phyloP scores from a whole-genome alignment of 306 rosid genomes.

The Cucumis cinereus region DNA sequence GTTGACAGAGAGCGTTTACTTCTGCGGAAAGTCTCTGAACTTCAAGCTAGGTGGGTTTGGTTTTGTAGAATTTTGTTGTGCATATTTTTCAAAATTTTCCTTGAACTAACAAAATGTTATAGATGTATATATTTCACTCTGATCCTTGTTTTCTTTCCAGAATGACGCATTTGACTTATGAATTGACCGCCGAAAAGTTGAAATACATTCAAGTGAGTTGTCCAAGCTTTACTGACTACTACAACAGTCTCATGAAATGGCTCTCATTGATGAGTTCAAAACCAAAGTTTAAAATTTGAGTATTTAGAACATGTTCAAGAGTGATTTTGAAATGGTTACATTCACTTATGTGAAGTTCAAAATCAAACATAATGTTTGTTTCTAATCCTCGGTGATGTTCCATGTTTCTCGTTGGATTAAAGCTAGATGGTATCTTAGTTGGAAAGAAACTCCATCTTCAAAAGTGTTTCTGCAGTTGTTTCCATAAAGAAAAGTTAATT shows the following conservation, averaged over 20 bases:
- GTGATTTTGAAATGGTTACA: not conserved
- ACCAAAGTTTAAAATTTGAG: not conserved
- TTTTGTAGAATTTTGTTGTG: constrained; percentile 4
- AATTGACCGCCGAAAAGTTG: constrained; percentile 66
- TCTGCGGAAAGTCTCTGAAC: constrained; percentile 63
- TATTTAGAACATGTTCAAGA: not conserved
- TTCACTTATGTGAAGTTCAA: not conserved
- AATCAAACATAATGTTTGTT: too few relatives aligned
- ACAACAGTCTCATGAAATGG: too few relatives aligned
- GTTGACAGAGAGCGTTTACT: constrained; percentile 72
- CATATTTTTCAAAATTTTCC: not conserved
- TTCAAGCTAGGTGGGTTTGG: constrained; percentile 63
- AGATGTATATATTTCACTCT: not conserved
- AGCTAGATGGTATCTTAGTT: too few relatives aligned
- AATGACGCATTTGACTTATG: constrained; percentile 61
- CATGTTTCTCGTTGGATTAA: too few relatives aligned
- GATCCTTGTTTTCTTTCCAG: constrained; percentile 26
- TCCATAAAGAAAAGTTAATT: too few relatives aligned
- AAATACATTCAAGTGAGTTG: constrained; percentile 65
- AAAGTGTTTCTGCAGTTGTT: too few relatives aligned
- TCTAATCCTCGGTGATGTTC: too few relatives aligned
- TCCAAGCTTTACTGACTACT: not conserved
- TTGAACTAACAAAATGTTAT: not conserved
- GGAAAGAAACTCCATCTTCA: too few relatives aligned
- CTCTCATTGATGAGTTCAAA: not conserved